Evolutionary conservation across 2,329 filamentous ascomycete species (phyloP).

Genomic region (Furcasterigmium furcatum): DNA sequence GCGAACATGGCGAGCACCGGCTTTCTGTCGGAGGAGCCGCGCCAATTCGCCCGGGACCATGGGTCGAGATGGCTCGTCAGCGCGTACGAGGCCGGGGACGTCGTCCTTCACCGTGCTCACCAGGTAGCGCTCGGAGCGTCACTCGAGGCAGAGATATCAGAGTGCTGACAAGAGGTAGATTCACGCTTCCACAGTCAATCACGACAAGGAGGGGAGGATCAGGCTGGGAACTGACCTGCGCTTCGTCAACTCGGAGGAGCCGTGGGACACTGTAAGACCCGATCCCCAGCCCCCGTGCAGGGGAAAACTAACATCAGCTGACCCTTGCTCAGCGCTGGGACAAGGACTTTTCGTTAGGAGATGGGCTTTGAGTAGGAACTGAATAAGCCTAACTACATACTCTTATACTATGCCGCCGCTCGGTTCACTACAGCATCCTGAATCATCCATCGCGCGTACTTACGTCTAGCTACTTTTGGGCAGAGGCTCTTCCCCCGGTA

Average conservation of each 20-base stretch:
- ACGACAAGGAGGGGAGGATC: constrained; percentile 47
- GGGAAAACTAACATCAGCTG: too few relatives aligned
- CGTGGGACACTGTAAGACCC: constrained; percentile 1
- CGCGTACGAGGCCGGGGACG: constrained; percentile 35
- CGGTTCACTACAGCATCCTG: too few relatives aligned
- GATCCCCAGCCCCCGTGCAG: too few relatives aligned
- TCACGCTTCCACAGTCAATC: constrained; percentile 54
- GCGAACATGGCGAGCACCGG: constrained; percentile 56
- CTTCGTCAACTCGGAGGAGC: constrained; percentile 41
- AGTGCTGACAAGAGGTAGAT: constrained; percentile 31
- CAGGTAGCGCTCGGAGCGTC: constrained; percentile 23
- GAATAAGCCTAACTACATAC: too few relatives aligned
- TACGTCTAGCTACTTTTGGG: too few relatives aligned
- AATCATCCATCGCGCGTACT: too few relatives aligned
- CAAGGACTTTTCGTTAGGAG: constrained; percentile 1
- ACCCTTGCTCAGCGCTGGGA: not conserved
- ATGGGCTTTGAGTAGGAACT: constrained; percentile 7
- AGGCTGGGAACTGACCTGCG: constrained; percentile 53
- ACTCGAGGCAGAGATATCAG: not conserved
- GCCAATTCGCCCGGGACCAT: constrained; percentile 24
- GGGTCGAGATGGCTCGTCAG: constrained; percentile 28
- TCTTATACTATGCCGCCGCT: too few relatives aligned
- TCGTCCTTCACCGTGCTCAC: constrained; percentile 33
- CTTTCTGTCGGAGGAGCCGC: constrained; percentile 46
- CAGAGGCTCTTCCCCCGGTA: too few relatives aligned